Conservation (phyloP, 2,329 filamentous ascomycete species). For the Ophiocordyceps camponoti-leonardi region DNA sequence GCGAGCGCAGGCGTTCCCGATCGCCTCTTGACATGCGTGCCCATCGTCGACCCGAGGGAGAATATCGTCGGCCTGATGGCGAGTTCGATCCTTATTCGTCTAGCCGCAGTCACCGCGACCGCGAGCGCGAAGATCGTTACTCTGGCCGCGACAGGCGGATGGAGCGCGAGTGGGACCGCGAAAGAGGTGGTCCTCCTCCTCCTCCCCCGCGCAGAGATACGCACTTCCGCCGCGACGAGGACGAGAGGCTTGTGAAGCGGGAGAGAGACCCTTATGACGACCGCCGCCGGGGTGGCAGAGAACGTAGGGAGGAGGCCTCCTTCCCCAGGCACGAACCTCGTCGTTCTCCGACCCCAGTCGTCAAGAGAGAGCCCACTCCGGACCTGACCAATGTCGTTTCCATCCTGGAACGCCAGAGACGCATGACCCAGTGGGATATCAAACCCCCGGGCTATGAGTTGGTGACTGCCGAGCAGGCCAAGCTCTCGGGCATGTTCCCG, state of each 20-base stretch:
- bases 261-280: slow-evolving; percentile 39
- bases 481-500: slow-evolving; percentile 97
- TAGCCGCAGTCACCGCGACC: slow-evolving; percentile 79
- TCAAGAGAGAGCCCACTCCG: slow-evolving; percentile 89
- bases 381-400: slow-evolving; percentile 79
- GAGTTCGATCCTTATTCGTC: slow-evolving; percentile 82
- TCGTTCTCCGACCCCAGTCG: slow-evolving; percentile 62
- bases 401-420: slow-evolving; percentile 71
- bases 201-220: slow-evolving; percentile 36
- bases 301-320: slow-evolving; percentile 20
- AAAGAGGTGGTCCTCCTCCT: slow-evolving; percentile 28
- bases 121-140: slow-evolving; percentile 88
- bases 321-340: slow-evolving; percentile 33
- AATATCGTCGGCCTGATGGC: slow-evolving; percentile 50
- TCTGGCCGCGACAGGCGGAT: slow-evolving; percentile 48
- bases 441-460: slow-evolving; percentile 97
- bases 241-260: slow-evolving; percentile 35
- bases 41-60: slow-evolving; percentile 44
- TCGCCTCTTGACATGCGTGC: slow-evolving; percentile 55
- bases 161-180: slow-evolving; percentile 64
- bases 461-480: slow-evolving; percentile 94
- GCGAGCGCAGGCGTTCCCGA: slow-evolving; percentile 62
- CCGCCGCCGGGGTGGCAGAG: slow-evolving; percentile 32
- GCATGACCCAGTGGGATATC: slow-evolving; percentile 98
- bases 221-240: slow-evolving; percentile 40